Base-by-base conservation (phyloP, 2,329 filamentous ascomycete genomes). In the Cercospora canescens region DNA sequence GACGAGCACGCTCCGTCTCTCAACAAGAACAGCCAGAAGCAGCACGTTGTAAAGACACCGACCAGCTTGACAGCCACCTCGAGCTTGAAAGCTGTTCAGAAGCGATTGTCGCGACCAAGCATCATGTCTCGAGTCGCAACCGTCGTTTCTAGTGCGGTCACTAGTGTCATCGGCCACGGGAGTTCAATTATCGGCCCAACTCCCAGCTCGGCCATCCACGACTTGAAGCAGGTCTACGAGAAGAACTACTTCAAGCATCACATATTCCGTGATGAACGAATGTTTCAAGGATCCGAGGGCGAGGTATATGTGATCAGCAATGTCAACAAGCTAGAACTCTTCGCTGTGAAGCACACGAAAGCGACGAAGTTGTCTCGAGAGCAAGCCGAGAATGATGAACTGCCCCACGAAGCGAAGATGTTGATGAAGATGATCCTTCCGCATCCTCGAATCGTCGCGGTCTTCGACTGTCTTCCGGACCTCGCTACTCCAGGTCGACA, bases 241-340 rank as follows among this genome's bases (percentile, higher is more conserved):
- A 30, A 7, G 34, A 60, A 60, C 37, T 60, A 60, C 24, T 60
- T 60, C 57, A 45, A 60, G 57, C 57, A 60, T n/a, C 28, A 60
- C 6, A 24, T 26, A 16, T 60, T 50, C 39, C 57, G 57, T 16
- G 26, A 48, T 5, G 57, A 60, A 24, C 14, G n/a, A 2, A 60
- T 30, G 1, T 30, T 45, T 4, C 37, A 60, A 60, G 57, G 57
- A 3, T 12, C 37, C 26, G 39, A 60, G 26, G 37, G 37, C n/a
- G 57, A 50, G 26, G 14, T 60, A 3, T 48, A 60, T 21, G 5
- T 60, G 21, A 7, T 60, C 14, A 39, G 26, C 37, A 60, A 60
- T 11, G 9, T 41, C 1, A 26, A 59, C n/a, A 60, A 60, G 26
- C 26, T 39, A 8, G 37, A 60, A 21, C 7, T 18, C 11, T 60